Evolutionary conservation across 306 rosid species (phyloP), one percentile per base, ranked within the genome.

Genomic region (Erythrophleum fordii): DNA sequence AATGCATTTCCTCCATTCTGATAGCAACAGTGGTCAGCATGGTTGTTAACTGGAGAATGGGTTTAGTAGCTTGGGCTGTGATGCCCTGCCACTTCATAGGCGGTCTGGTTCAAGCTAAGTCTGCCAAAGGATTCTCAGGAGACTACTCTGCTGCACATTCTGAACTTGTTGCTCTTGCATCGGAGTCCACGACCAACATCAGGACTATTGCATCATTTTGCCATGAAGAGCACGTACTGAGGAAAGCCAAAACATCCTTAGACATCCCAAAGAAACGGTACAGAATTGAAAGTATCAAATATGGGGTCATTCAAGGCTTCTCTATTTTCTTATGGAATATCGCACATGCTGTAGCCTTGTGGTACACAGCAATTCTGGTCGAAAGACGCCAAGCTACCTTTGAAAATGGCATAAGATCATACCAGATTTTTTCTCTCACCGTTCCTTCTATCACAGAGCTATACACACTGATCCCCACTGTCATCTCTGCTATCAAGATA

Each of bases 11-110:
- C 81, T 94, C 97, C 77, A 87, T 92, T 78, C 77, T 94, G 77
- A 92, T 92, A 75, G 98, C 98, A 86, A 92, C 98, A 46, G 41
- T 69, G 34, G 97, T 92, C 56, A 94, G 98, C 84, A 88, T 92
- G 93, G 0, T 0, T 12, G 94, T 88, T 49, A 84, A 87, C 86
- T 94, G 97, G 98, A 91, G 98, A 91, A 92, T 94, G 98, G 84
- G 77, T 26, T 83, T 94, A 83, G 97, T 94, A 72, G 90, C 98
- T 62, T 94, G 98, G 97, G 97, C 97, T 28, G 98, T 94, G 41
- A 94, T 92, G 97, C 98, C 98, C 56, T 94, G 97, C 87, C 98
- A 94, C 87, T 91, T 94, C 89, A 94, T 94, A 78, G 98, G 97
- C 26, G 97, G 98, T 72, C 86, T 94, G 65, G 86, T 94, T 72